Evolutionary conservation across 2,329 filamentous ascomycete species (phyloP), one percentile per base, ranked within the genome.

Genomic region (Sclerotinia trifoliorum): DNA sequence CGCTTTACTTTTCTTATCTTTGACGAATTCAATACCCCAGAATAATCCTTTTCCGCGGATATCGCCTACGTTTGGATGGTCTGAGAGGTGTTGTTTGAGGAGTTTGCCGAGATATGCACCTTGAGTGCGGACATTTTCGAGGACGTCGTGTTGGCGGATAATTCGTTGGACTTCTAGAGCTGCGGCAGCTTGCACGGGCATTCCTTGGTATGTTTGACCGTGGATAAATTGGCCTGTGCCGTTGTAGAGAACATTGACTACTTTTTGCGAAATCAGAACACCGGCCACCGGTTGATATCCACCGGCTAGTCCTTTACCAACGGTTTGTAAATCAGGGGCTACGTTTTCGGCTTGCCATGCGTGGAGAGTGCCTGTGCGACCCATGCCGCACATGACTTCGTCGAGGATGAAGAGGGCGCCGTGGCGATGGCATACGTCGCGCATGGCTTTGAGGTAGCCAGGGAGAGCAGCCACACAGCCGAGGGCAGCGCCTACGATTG

Each of bases 371-470:
- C 84, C 84, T 4, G 79, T 79, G 2, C 85, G 80, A 13, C 85
- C 85, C 79, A 83, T 82, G 6, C 85, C 85, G 70, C 82, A 84
- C 86, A 90, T 89, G 68, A 90, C 81, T 74, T 94, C 92, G 74
- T 95, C 92, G 0, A 94, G 79, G 57, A 94, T 89, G n/a, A 95
- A 81, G 0, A 95, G 83, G 0, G 89, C 87, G 0, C 89, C 91
- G 74, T 94, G 83, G 70, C 85, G 86, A 65, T 89, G 84, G 76
- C 92, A 95, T 1, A 95, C 81, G 2, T 80, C 80, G 73, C 85
- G 85, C 78, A 94, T 86, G 0, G 88, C 90, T 63, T 81, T 79
- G 62, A 94, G 86, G 72, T 95, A 95, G 0, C 90, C 90, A 0
- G 81, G 80, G 0, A 89, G 83, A 0, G 89, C 81, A 0, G 88